A percentile compares a stretch with the other conserved stretches of the same genome.
These are phyloP conservation scores for Magnolia sinica DNA, from an alignment of 164 flowering plant genomes.

Conservation along the genomic window DNA sequence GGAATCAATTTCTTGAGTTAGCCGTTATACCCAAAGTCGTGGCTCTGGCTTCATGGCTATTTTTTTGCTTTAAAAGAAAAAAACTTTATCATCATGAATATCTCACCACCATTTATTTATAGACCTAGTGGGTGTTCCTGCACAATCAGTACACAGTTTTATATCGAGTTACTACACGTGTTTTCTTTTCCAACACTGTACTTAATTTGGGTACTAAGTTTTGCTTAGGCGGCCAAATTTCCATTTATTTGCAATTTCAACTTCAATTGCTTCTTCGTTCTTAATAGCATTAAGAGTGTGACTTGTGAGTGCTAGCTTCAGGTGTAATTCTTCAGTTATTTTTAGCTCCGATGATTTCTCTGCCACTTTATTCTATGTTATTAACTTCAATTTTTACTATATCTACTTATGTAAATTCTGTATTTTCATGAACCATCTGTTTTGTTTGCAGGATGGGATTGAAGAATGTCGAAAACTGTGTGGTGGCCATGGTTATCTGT, in stretches of 20 bases:
- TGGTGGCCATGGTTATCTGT: constrained; percentile 97
- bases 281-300: not conserved
- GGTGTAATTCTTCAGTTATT: not conserved
- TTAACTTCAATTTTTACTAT: not conserved
- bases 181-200: too few species aligned
- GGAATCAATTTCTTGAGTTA: too few species aligned
- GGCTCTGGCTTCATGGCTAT: too few species aligned
- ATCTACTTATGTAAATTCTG: not conserved
- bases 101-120: too few species aligned
- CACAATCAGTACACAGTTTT: too few species aligned
- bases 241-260: not conserved
- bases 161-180: too few species aligned
- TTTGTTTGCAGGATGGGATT: constrained; percentile 72
- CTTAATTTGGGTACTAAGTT: too few species aligned
- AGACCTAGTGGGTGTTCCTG: too few species aligned
- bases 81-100: too few species aligned
- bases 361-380: not conserved
- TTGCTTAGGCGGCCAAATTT: too few species aligned
- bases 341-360: not conserved
- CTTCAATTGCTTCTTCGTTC: not conserved
- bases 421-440: not conserved
- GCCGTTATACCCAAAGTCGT: too few species aligned
- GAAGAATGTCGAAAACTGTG: constrained; percentile 97
- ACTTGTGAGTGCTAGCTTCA: not conserved
- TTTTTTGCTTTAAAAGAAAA: too few species aligned